Conservation (phyloP, 2,329 filamentous ascomycete genomes). For the Scytalidium sp. region DNA sequence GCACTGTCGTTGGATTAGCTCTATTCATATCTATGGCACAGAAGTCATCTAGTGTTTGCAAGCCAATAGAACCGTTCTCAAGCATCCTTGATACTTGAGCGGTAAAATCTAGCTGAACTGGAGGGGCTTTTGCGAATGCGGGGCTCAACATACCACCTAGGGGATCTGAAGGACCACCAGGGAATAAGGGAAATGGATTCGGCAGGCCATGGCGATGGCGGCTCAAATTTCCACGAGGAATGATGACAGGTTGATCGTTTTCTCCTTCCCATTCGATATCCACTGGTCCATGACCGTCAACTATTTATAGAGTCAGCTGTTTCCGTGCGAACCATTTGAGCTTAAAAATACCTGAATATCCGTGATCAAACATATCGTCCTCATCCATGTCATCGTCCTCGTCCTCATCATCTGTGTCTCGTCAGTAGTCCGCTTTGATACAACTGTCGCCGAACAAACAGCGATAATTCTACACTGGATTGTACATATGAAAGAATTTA, state of each 20-base stretch:
- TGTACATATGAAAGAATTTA: not conserved
- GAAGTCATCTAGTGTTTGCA: not conserved
- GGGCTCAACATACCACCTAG: conserved; percentile 42
- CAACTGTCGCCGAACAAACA: no score
- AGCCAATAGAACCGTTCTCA: not conserved
- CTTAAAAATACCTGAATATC: conserved; percentile 45
- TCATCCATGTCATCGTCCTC: conserved; percentile 68
- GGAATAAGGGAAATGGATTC: conserved; percentile 62
- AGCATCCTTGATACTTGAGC: not conserved
- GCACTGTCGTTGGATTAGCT: conserved; percentile 30
- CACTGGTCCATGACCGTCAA: conserved; percentile 29
- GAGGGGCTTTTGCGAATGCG: not conserved
- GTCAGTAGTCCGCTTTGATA: conserved; percentile 18
- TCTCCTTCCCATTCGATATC: conserved; percentile 57
- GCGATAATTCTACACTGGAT: no score
- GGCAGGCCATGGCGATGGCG: conserved; percentile 54
- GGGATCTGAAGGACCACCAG: conserved; percentile 52
- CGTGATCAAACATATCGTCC: conserved; percentile 61
- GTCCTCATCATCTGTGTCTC: conserved; percentile 59
- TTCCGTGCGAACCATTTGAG: not conserved
- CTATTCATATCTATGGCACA: conserved; percentile 1
- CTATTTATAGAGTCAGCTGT: conserved; percentile 10
- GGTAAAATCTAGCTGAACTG: not conserved
- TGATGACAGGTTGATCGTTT: conserved; percentile 40
- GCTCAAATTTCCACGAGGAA: conserved; percentile 42